Conservation (phyloP, 2,329 filamentous ascomycete genomes). For the Coniosporium tulheliwenetii region DNA sequence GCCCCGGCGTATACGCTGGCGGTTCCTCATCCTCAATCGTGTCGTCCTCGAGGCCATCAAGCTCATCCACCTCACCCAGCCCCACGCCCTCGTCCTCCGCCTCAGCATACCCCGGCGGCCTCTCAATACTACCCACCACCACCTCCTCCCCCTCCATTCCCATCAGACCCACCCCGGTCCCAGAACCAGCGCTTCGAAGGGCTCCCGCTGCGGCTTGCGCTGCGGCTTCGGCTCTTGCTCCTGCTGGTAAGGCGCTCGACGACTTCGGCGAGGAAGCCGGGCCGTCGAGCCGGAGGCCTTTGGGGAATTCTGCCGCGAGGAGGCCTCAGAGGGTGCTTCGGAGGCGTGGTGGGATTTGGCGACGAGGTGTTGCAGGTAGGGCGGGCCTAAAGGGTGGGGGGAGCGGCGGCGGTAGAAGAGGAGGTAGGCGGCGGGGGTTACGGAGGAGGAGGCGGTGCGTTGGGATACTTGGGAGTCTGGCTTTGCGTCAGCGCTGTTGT, state of each 20-base stretch:
- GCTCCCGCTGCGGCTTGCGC: background rate
- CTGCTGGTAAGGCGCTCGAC: conserved; percentile 38
- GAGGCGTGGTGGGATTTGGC: conserved; percentile 42
- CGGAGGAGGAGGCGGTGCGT: conserved; percentile 44
- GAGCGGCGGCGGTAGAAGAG: conserved; percentile 90
- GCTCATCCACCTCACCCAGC: conserved; percentile 1
- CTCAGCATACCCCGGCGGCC: conserved; percentile 7
- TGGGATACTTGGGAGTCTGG: conserved; percentile 60
- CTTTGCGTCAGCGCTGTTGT: too few relatives aligned
- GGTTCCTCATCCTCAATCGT: background rate
- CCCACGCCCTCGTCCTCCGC: conserved; percentile 1
- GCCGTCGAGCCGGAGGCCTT: too few relatives aligned
- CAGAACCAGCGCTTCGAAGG: conserved; percentile 20
- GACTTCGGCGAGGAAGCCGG: too few relatives aligned
- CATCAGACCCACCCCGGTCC: conserved; percentile 3
- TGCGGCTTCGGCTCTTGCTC: conserved; percentile 36
- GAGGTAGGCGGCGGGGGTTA: conserved; percentile 72
- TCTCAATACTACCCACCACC: conserved; percentile 9
- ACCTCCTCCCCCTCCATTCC: background rate
- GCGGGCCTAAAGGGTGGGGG: conserved; percentile 60
- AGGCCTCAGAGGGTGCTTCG: conserved; percentile 2
- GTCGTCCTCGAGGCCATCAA: background rate
- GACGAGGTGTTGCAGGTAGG: conserved; percentile 55
- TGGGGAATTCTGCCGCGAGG: too few relatives aligned
- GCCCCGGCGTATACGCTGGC: background rate